Evolutionary conservation across 345 rosid genomes (phyloP).

Genomic region (Lumnitzera racemosa): DNA sequence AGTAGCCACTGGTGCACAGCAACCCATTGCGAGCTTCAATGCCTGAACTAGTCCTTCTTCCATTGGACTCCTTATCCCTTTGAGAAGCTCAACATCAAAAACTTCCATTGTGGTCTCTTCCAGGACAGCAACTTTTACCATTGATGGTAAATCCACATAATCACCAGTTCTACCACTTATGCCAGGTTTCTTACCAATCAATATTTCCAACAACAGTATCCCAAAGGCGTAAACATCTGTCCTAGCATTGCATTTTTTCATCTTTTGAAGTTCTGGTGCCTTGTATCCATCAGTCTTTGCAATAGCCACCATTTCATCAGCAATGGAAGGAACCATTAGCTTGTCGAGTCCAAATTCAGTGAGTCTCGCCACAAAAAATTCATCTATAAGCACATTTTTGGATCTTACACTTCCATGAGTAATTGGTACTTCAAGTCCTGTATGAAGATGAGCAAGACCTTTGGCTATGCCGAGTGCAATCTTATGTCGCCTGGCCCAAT

Average conservation of each 20-base stretch:
- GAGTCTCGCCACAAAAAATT: constrained; percentile 71
- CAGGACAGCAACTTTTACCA: constrained; percentile 87
- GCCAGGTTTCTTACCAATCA: constrained; percentile 91
- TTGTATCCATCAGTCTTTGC: constrained; percentile 86
- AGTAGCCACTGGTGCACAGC: constrained; percentile 89
- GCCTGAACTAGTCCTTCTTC: constrained; percentile 97
- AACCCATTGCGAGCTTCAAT: constrained; percentile 96
- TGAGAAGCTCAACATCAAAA: constrained; percentile 75
- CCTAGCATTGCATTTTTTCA: constrained; percentile 90
- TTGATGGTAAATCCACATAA: constrained; percentile 71
- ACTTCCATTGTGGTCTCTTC: constrained; percentile 97
- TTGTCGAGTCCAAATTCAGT: constrained; percentile 92
- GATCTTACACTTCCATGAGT: constrained; percentile 90
- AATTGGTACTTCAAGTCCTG: constrained; percentile 65
- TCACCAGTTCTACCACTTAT: constrained; percentile 56
- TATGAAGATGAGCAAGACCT: constrained; percentile 84
- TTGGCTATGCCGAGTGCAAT: constrained; percentile 82
- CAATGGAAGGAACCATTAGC: constrained; percentile 84
- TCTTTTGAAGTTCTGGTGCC: constrained; percentile 93
- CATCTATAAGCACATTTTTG: constrained; percentile 88
- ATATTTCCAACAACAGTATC: constrained; percentile 75
- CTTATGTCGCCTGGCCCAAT: constrained; percentile 96
- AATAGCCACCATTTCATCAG: constrained; percentile 83
- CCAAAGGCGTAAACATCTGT: constrained; percentile 95
- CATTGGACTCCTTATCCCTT: constrained; percentile 88